phyloP scores from a whole-genome alignment of 345 rosid genomes.

The Triadica sebifera region DNA sequence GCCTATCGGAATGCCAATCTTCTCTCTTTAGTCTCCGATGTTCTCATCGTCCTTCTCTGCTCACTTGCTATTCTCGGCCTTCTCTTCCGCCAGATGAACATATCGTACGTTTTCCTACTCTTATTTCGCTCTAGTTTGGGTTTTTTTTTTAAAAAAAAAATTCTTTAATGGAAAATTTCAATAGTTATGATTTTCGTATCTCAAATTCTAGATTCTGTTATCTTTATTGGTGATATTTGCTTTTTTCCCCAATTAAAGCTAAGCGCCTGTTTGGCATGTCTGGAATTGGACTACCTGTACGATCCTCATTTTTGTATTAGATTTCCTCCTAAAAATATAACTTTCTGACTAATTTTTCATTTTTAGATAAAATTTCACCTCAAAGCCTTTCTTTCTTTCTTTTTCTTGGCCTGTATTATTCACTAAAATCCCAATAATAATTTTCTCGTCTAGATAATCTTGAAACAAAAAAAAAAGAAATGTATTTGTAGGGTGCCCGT shows the following conservation, averaged over 20 bases:
- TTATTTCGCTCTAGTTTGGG: background rate
- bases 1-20: constrained; percentile 74
- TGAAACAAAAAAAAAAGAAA: background rate
- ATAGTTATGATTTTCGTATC: background rate
- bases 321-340: no score
- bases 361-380: no score
- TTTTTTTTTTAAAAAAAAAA: background rate
- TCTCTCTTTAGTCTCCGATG: constrained; percentile 80
- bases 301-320: no score
- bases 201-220: background rate
- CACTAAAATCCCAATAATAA: no score
- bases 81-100: constrained; percentile 88
- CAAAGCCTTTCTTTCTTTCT: no score
- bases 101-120: constrained; percentile 46
- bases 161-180: no score
- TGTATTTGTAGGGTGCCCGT: constrained; percentile 65
- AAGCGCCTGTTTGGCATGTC: background rate
- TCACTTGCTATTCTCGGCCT: constrained; percentile 99
- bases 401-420: no score
- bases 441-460: background rate
- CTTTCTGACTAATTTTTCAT: no score
- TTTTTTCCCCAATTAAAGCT: no score
- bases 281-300: background rate
- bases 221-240: no score
- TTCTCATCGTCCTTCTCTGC: constrained; percentile 90